Evolutionary conservation across 805 yeast species (phyloP).

Genomic region (Metschnikowia santaceciliae): DNA sequence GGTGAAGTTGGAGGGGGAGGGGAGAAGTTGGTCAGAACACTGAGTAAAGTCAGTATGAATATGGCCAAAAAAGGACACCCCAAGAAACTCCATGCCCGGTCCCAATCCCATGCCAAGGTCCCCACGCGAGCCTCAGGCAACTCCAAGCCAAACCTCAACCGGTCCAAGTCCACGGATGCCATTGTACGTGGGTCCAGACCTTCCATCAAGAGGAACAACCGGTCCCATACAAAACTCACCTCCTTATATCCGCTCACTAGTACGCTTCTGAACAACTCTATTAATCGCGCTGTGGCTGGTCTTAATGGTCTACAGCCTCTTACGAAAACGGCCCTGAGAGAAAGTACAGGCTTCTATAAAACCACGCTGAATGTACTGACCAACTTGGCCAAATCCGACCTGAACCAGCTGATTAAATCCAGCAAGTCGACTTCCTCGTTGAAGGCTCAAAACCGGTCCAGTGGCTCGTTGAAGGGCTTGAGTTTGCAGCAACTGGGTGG

Average conservation of each 20-base stretch:
- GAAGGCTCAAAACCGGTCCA: constrained; percentile 23
- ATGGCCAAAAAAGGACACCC: constrained; percentile 4
- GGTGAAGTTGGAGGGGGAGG: too few species aligned
- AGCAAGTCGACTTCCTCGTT: constrained; percentile 33
- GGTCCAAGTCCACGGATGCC: constrained; percentile 42
- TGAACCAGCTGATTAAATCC: constrained; percentile 21
- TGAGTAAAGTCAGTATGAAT: not conserved
- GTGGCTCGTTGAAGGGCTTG: constrained; percentile 10
- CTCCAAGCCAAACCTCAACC: constrained; percentile 26
- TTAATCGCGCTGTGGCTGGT: constrained; percentile 6
- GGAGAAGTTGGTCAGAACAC: not conserved
- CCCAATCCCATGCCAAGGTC: constrained; percentile 14
- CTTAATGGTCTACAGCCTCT: constrained; percentile 13
- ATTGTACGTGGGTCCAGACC: constrained; percentile 23
- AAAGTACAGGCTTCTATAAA: constrained; percentile 12
- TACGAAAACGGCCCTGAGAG: constrained; percentile 17
- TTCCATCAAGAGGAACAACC: constrained; percentile 29
- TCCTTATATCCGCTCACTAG: constrained; percentile 16
- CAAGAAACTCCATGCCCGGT: constrained; percentile 12
- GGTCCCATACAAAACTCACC: constrained; percentile 34
- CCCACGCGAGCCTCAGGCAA: constrained; percentile 10
- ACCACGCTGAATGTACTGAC: constrained; percentile 11
- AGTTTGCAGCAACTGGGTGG: constrained; percentile 19
- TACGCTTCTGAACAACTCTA: constrained; percentile 15
- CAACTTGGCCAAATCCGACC: constrained; percentile 11